Base-by-base conservation (phyloP, 805 yeast genomes). In the Barnettozyma wickerhamii region DNA sequence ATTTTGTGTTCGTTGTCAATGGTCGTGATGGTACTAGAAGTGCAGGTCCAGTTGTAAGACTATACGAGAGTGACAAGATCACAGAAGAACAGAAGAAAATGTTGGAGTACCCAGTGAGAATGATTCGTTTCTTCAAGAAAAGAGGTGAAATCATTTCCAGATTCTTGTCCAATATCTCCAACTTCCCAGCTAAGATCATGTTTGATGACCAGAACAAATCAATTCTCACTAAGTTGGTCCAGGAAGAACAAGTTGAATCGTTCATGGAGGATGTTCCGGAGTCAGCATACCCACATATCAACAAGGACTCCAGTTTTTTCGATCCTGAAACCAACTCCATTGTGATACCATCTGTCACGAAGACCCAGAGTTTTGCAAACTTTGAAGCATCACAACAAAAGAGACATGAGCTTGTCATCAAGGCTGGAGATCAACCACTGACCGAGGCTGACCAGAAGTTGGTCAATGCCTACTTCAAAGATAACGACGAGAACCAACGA, bases 1-100 rank as follows among this genome's bases (percentile, higher is more conserved):
- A 58, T 30, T 65, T 60, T 49, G 51, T 60, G 28, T 52, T 53
- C 44, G 62, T 65, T 2, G 65, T 63, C 45, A 53, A 56, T 38
- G 68, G 66, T 5, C 62, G 64, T n/a, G 58, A 60, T 37, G 65
- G 64, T 14, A 50, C 56, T 2, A 53, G 59, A 35, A 39, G 52
- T 13, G 55, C 56, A 5, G 47, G 48, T 34, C 43, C 45, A 3
- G 39, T 51, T 10, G 13, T 48, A 5, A 33, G 38, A 5, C 15
- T 42, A 4, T 38, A 40, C 33, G 38, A 45, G 3, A 31, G 40
- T 15, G 38, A 24, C 29, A 7, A 18, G 14, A 26, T 44, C 17
- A 35, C 50, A 3, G 38, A 36, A 5, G 41, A 46, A 9, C 51
- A 53, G 30, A 48, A 32, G 14, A 30, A 40, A 15, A 19, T 50